A percentile compares a stretch with the other conserved stretches of the same genome.
These are phyloP conservation scores for Cladobotryum mycophilum DNA, from an alignment of 2,329 filamentous ascomycete genomes.

Conservation along the genomic window DNA sequence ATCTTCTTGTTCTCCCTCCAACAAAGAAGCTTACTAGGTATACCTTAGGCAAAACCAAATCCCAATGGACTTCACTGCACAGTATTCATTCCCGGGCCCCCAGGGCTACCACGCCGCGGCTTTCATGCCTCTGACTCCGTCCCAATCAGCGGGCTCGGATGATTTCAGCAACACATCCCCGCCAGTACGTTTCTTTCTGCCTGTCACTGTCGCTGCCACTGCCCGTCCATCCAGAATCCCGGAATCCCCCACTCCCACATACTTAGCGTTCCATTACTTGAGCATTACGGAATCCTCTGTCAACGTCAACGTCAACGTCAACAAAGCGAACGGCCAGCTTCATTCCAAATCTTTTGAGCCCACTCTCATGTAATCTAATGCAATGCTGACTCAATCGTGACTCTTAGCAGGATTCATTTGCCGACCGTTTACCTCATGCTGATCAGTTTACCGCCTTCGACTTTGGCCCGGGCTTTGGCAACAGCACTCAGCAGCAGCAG, in stretches of 20 bases:
- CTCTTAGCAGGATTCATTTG: constrained; percentile 42
- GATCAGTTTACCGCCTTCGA: constrained; percentile 46
- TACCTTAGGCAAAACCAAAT: too few relatives aligned
- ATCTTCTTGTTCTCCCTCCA: too few relatives aligned
- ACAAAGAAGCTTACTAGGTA: too few relatives aligned
- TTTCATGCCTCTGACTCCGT: constrained; percentile 51
- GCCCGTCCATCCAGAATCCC: constrained; percentile 7
- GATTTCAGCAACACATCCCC: constrained; percentile 50
- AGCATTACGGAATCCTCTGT: constrained; percentile 25
- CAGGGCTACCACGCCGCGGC: constrained; percentile 40
- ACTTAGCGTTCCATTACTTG: constrained; percentile 24
- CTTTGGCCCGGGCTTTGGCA: constrained; percentile 34
- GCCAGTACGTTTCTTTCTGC: constrained; percentile 39
- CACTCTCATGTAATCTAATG: not conserved
- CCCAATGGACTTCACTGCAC: constrained; percentile 46
- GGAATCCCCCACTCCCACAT: constrained; percentile 9
- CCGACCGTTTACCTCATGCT: constrained; percentile 38
- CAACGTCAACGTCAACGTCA: not conserved
- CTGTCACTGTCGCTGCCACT: constrained; percentile 10
- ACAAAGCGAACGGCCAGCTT: not conserved
- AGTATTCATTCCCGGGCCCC: constrained; percentile 40
- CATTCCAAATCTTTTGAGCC: not conserved
- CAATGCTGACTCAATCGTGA: constrained; percentile 6
- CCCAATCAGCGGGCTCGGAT: constrained; percentile 48
- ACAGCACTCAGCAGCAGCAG: constrained; percentile 29